Percentiles rank a stretch among this genome's conserved stretches.
These are phyloP conservation scores for Aspergillus proliferans DNA, from an alignment of 2,329 filamentous ascomycete genomes.

Conservation along the genomic window DNA sequence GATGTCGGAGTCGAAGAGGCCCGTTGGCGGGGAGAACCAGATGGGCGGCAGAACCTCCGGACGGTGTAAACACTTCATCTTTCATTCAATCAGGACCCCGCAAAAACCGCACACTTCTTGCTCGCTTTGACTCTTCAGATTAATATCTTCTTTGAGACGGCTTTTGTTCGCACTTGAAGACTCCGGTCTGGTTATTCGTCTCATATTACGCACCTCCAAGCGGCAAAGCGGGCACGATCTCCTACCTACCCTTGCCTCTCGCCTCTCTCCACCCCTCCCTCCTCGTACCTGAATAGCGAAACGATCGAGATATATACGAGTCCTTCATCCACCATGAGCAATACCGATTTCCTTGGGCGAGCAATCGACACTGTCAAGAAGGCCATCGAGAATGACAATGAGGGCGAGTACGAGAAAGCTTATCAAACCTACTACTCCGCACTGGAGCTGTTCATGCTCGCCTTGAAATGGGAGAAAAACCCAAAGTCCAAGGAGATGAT, in stretches of 20 bases:
- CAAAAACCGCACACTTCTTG: neutral
- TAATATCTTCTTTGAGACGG: neutral
- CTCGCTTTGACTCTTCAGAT: neutral
- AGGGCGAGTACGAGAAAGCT: conserved; percentile 92
- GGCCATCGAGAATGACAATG: conserved; percentile 92
- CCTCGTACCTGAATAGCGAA: conserved; percentile 4
- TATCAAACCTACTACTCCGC: conserved; percentile 94
- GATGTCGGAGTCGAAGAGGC: conserved; percentile 9
- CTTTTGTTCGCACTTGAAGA: neutral
- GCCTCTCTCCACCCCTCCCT: conserved; percentile 4
- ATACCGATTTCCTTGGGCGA: conserved; percentile 92
- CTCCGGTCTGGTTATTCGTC: neutral
- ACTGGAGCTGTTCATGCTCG: conserved; percentile 97
- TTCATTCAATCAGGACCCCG: conserved; percentile 1
- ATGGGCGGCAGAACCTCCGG: conserved; percentile 14
- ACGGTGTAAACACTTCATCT: conserved; percentile 9
- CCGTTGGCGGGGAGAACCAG: conserved; percentile 19
- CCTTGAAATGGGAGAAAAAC: conserved; percentile 99
- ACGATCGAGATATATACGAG: conserved; percentile 3
- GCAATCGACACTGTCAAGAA: conserved; percentile 97
- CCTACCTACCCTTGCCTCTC: conserved; percentile 13
- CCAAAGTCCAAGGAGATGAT: conserved; percentile 96
- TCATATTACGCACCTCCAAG: conserved; percentile 7
- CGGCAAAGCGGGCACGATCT: conserved; percentile 7
- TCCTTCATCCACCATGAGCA: conserved; percentile 62